Base-by-base conservation (phyloP, 108 stramenopile genomes). In the Stephanodiscus triporus region DNA sequence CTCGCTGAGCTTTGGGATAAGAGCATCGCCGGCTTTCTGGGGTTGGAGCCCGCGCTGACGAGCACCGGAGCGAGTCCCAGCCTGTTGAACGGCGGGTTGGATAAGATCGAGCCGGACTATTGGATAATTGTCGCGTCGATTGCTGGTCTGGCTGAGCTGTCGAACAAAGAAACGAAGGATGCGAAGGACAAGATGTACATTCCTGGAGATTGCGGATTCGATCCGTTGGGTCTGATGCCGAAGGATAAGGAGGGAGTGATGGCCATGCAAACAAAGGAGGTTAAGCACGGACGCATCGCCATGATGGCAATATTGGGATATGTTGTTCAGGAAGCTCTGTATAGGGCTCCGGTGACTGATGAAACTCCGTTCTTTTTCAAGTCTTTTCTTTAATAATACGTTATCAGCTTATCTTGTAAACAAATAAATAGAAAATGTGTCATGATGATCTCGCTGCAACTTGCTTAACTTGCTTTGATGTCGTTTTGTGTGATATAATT, bases 291-390 rank as follows among this genome's bases (percentile, higher is more conserved):
- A 24, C 80, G 97, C 22, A 50, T 95, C 65, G 93, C 95, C 45
- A 97, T 97, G 97, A 85, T 96, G 84, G 95, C 92, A 40, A 84
- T 92, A 64, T 72, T 90, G 57, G 95, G 95, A 61, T 95, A 92
- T 68, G 89, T 75, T 27, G 86, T 86, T 4, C 97, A 96, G 84
- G 96, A 97, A 81, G 92, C 92, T 10, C 40, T 96, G 34, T 93
- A 91, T 66, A 30, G 84, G 14, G 66, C 65, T 48, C 92, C 92
- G 3, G 95, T 96, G n/a, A 84, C 88, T 10, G 72, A 84, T 13
- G 88, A 91, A 66, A 95, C 91, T 63, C 91, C 91, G 0, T 70
- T 90, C 55, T 95, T 95, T 70, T 95, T 95, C 85, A 72, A 85
- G 23, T 85, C 88, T 9, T 29, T 86, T 32, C 86, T 92, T 63